Conservation (phyloP, 1,139 yeast genomes). For the Meyerozyma smithsonii region DNA sequence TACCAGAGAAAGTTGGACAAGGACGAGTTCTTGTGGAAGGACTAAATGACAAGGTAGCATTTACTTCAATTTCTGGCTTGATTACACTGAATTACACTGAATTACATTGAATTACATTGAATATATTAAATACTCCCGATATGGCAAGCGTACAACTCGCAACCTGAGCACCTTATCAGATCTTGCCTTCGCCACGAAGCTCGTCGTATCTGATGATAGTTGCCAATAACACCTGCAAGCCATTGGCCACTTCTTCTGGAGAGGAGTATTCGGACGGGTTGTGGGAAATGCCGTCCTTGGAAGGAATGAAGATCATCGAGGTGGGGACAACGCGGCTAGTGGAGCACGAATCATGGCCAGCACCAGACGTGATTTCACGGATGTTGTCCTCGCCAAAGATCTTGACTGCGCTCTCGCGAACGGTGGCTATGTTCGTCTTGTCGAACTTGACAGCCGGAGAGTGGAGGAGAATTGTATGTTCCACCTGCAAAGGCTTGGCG, state of each 20-base stretch:
- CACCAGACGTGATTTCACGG: constrained; percentile 56
- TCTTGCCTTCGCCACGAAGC: not conserved
- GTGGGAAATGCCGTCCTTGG: constrained; percentile 66
- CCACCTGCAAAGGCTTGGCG: constrained; percentile 23
- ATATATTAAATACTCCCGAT: no score
- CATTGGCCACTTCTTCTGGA: constrained; percentile 58
- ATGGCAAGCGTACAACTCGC: no score
- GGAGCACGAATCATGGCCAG: constrained; percentile 70
- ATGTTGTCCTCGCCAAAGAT: constrained; percentile 41
- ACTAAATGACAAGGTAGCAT: no score
- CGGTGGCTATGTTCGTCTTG: constrained; percentile 44
- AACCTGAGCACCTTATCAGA: not conserved
- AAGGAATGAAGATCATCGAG: constrained; percentile 71
- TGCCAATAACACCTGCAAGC: constrained; percentile 53
- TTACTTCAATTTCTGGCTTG: no score
- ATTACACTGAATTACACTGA: no score
- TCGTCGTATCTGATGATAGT: constrained; percentile 55
- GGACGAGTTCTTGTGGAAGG: not conserved
- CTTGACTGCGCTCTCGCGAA: constrained; percentile 46
- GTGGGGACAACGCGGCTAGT: constrained; percentile 57
- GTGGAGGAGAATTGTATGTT: constrained; percentile 36
- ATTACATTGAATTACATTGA: no score
- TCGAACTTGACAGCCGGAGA: constrained; percentile 58
- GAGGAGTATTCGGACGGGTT: constrained; percentile 62
- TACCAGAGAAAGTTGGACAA: not conserved